phyloP scores from a whole-genome alignment of 345 rosid genomes.

The Citrus medica region DNA sequence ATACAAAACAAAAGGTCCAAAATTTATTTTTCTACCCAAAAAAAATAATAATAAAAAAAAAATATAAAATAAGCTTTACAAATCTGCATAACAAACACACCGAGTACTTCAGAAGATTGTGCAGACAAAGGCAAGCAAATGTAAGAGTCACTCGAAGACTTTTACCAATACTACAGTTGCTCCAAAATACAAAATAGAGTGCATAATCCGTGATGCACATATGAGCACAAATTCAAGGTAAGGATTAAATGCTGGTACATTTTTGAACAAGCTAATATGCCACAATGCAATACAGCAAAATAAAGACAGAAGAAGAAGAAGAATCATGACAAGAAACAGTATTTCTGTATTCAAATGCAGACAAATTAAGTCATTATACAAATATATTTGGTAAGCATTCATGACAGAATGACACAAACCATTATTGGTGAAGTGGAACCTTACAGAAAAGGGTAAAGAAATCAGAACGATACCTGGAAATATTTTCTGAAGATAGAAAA shows the following conservation, averaged over 20 bases:
- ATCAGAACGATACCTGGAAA: constrained; percentile 65
- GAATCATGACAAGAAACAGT: neutral
- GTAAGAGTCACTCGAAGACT: neutral
- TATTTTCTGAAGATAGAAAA: constrained; percentile 98
- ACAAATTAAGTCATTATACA: neutral
- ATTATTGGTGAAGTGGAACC: neutral
- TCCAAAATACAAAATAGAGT: neutral
- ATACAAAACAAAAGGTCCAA: too few relatives aligned
- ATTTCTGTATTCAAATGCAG: neutral
- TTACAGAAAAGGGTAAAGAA: constrained; percentile 6
- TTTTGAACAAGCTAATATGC: neutral
- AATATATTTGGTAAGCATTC: neutral
- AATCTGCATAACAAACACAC: too few relatives aligned
- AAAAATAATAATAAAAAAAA: too few relatives aligned
- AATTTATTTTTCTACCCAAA: too few relatives aligned
- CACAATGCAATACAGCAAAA: neutral
- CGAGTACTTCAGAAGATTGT: neutral
- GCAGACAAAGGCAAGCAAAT: neutral
- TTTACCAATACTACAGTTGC: neutral
- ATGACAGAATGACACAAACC: neutral
- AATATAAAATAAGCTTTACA: too few relatives aligned
- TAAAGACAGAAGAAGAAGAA: neutral
- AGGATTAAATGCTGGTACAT: neutral
- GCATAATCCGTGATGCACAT: neutral
- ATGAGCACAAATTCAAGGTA: neutral